Base-by-base conservation (phyloP, 257 asterid genomes). In the Solanum appendiculatum region DNA sequence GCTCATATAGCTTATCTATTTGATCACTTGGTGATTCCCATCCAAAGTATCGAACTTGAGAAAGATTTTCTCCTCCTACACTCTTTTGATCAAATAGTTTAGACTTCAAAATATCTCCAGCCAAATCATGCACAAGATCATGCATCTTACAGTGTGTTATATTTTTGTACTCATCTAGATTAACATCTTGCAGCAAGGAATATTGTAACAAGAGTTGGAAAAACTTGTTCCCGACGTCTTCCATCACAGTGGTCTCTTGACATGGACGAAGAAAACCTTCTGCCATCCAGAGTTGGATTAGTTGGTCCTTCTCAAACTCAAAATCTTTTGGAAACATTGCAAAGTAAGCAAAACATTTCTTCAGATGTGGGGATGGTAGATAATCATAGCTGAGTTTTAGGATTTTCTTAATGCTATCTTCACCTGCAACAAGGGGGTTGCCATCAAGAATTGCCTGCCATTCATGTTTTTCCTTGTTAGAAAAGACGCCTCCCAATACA, bases 201-300 rank as follows among this genome's bases (percentile, higher is more conserved):
- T 73, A 31, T 16, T 21, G 44, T 29, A 91, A 29, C 63, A 89
- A 86, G 63, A 78, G 51, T 31, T 86, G 36, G 3, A 77, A 78
- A 81, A 83, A 87, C 25, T 15, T 7, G 7, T 34, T 33, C 9
- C 93, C 91, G 18, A 72, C 1, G 68, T 81, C 88, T 77, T 90
- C 93, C 91, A 87, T 73, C 75, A 15, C 40, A 23, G 5, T 16
- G 36, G 4, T 58, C 51, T 40, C 40, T 88, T 54, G 44, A 10
- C 34, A 27, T 66, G 88, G 69, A 48, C 13, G 31, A 5, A 91
- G 86, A 63, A 74, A 64, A 0, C 87, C 88, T 29, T 86, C 88
- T 9, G 92, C 91, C 88, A 91, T 91, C 91, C 92, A 91, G 0
- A 73, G 77, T 36, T 89, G 91, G 34, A 87, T 89, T 1, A 91